Evolutionary conservation across 768 basidiomycete genomes (phyloP).

Genomic region (Zangia roseola): DNA sequence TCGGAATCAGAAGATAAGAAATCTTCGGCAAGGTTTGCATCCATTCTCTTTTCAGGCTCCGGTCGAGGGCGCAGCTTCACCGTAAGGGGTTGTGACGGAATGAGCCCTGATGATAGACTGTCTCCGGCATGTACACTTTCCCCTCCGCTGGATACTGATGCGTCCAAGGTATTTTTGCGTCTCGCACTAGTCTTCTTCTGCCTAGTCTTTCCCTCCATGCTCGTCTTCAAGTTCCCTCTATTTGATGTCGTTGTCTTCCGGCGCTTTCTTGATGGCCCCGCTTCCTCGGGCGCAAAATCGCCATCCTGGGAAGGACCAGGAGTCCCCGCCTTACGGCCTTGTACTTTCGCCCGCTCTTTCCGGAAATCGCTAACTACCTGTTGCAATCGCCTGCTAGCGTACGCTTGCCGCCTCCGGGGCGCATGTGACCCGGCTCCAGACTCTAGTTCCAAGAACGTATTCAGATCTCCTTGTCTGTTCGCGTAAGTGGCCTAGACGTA

Average conservation of each 20-base stretch:
- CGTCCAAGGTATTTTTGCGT: neutral
- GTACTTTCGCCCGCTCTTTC: conserved; percentile 37
- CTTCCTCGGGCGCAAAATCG: conserved; percentile 27
- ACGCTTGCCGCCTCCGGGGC: conserved; percentile 78
- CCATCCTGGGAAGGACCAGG: conserved; percentile 25
- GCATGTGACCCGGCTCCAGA: conserved; percentile 67
- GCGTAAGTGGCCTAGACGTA: conserved; percentile 50
- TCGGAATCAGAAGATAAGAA: neutral
- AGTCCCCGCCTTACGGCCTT: conserved; percentile 15
- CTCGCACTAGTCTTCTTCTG: conserved; percentile 1
- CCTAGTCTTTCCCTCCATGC: conserved; percentile 1
- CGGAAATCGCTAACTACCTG: conserved; percentile 82
- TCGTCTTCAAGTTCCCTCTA: conserved; percentile 8
- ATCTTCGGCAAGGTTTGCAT: conserved; percentile 10
- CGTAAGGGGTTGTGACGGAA: conserved; percentile 24
- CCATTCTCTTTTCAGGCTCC: conserved; percentile 29
- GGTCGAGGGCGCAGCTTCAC: conserved; percentile 43
- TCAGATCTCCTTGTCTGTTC: conserved; percentile 78
- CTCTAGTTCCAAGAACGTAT: conserved; percentile 70
- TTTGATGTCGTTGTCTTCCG: conserved; percentile 20
- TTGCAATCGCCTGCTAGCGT: conserved; percentile 83
- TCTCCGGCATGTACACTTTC: conserved; percentile 20
- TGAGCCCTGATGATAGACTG: neutral
- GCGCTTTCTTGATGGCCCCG: conserved; percentile 33
- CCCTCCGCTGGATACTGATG: conserved; percentile 6